Evolutionary conservation across 805 yeast species (phyloP).

Genomic region (Myxozyma sirexii): DNA sequence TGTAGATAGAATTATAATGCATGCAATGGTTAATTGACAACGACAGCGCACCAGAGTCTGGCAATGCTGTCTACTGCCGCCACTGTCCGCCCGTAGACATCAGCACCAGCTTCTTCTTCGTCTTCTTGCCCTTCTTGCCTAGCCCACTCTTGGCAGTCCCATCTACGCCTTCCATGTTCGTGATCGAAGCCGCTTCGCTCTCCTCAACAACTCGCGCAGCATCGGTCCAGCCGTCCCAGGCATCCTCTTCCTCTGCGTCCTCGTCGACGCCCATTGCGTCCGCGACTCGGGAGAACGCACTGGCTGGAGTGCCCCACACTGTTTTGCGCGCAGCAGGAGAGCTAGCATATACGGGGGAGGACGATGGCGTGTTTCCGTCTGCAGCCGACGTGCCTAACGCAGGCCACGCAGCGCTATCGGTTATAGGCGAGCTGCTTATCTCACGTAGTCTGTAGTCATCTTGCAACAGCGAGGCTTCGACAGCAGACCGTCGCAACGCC

Average conservation of each 20-base stretch:
- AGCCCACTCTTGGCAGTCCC: slow-evolving; percentile 26
- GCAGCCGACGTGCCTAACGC: slow-evolving; percentile 30
- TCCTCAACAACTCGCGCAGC: background rate
- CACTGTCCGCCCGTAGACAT: slow-evolving; percentile 30
- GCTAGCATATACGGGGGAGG: slow-evolving; percentile 28
- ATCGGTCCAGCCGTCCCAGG: slow-evolving; percentile 42
- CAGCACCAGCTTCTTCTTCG: slow-evolving; percentile 31
- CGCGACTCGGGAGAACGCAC: slow-evolving; percentile 19
- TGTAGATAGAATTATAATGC: too few species aligned
- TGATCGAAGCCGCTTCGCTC: slow-evolving; percentile 5
- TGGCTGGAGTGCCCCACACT: slow-evolving; percentile 74
- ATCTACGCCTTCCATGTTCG: slow-evolving; percentile 1
- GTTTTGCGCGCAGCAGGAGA: slow-evolving; percentile 44
- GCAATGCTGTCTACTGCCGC: slow-evolving; percentile 15
- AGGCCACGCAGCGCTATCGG: slow-evolving; percentile 38
- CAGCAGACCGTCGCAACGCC: slow-evolving; percentile 13
- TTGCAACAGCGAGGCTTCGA: background rate
- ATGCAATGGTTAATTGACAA: too few species aligned
- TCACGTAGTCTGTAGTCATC: background rate
- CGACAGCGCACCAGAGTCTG: too few species aligned
- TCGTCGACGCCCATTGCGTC: slow-evolving; percentile 44
- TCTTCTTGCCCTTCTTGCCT: slow-evolving; percentile 51
- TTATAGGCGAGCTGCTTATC: slow-evolving; percentile 6
- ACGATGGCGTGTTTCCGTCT: slow-evolving; percentile 6
- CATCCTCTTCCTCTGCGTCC: slow-evolving; percentile 50